phyloP scores from a whole-genome alignment of 805 yeast species.

The Pachysolen tannophilus region DNA sequence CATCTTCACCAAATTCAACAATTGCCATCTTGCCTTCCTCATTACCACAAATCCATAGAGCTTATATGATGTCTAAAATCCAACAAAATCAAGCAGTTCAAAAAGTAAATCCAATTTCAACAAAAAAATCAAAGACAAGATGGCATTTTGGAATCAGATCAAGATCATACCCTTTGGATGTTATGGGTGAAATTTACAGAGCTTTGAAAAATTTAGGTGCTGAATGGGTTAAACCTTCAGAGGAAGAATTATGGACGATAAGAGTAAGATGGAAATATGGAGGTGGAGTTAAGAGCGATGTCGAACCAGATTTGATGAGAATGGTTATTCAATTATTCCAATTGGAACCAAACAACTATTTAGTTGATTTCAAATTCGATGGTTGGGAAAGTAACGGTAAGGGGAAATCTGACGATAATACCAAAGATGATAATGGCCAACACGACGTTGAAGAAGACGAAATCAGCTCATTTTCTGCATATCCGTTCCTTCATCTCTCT shows the following conservation, averaged over 20 bases:
- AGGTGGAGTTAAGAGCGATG: slow-evolving; percentile 19
- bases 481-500: slow-evolving; percentile 89
- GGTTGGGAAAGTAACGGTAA: slow-evolving; percentile 73
- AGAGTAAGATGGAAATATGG: slow-evolving; percentile 88
- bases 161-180: slow-evolving; percentile 92
- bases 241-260: slow-evolving; percentile 94
- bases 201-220: slow-evolving; percentile 92
- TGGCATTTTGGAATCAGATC: slow-evolving; percentile 99
- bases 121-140: slow-evolving; percentile 85
- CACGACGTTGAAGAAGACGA: slow-evolving; percentile 67
- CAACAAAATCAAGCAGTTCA: slow-evolving; percentile 27
- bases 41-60: slow-evolving; percentile 88
- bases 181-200: slow-evolving; percentile 96
- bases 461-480: slow-evolving; percentile 87
- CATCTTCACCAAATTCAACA: slow-evolving; percentile 55
- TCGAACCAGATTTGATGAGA: slow-evolving; percentile 62
- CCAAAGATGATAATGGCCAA: slow-evolving; percentile 5
- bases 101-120: slow-evolving; percentile 36
- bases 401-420: slow-evolving; percentile 25
- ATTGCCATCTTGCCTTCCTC: slow-evolving; percentile 93
- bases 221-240: slow-evolving; percentile 94
- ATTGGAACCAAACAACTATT: slow-evolving; percentile 88
- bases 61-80: slow-evolving; percentile 74
- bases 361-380: slow-evolving; percentile 95
- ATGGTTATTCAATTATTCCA: slow-evolving; percentile 97